A percentile compares a stretch with the other conserved stretches of the same genome.
These are phyloP conservation scores for Ilex asprella DNA, from an alignment of 257 asterid genomes.

Conservation along the genomic window DNA sequence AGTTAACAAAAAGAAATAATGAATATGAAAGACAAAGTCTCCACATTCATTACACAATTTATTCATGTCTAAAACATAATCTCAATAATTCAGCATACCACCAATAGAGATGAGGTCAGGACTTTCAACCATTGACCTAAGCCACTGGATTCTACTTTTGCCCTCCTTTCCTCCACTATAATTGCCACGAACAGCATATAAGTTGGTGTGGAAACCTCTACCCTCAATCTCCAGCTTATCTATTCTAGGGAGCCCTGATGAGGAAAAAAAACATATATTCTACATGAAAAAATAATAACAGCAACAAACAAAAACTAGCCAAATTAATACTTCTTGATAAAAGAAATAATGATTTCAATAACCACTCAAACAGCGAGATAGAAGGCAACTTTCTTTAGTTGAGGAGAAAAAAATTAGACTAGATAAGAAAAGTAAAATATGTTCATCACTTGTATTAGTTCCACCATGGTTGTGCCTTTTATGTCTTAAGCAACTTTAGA, in stretches of 20 bases:
- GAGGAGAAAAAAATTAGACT: no score
- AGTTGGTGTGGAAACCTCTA: constrained; percentile 93
- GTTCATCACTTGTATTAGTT: no score
- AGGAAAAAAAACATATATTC: neutral
- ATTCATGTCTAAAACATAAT: constrained; percentile 3
- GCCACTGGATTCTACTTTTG: constrained; percentile 97
- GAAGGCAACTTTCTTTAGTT: neutral
- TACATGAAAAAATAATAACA: constrained; percentile 1
- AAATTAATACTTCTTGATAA: neutral
- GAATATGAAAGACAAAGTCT: no score
- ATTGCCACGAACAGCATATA: constrained; percentile 79
- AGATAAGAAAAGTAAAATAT: no score
- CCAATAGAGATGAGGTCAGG: constrained; percentile 96
- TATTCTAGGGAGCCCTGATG: constrained; percentile 78
- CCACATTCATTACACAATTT: constrained; percentile 1
- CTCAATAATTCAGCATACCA: constrained; percentile 36
- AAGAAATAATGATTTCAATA: neutral
- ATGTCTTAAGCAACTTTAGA: no score
- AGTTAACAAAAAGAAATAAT: no score
- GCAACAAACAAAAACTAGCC: neutral
- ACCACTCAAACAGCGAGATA: neutral
- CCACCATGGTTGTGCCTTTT: no score
- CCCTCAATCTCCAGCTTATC: constrained; percentile 97
- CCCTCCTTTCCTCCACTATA: constrained; percentile 97
- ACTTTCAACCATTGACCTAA: constrained; percentile 96